Base-by-base conservation (phyloP, 257 asterid genomes). In the Nicotiana obtusifolia region DNA sequence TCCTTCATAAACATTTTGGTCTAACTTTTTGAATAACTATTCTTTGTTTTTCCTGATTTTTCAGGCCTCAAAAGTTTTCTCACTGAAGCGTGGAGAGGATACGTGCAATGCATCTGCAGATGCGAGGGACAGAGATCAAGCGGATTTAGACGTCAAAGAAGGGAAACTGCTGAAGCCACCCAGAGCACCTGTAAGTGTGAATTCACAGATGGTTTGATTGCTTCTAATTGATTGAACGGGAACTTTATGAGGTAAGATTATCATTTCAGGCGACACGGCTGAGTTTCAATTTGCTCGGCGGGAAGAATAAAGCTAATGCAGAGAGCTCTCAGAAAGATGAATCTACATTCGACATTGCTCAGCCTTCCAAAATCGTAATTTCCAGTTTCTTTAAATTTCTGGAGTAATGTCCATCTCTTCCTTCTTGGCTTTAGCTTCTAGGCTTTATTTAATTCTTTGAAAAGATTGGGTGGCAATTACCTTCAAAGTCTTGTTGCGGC, bases 31-130 rank as follows among this genome's bases (percentile, higher is more conserved):
- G 35, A 56, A 67, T 62, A 26, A n/a, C 11, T 81, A 83, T 78
- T 64, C 56, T 11, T 65, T 69, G 31, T 80, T 15, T 83, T 47
- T 7, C 62, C 53, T 57, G 79, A 66, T 78, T 54, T 49, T 37
- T 79, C 91, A 92, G 97, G 93, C 98, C 80, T 89, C 91, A 0
- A 92, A 85, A 84, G 88, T 92, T 81, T 68, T 84, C 31, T 76
- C 77, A 37, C 68, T 85, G 64, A 85, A 83, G 83, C 81, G 64
- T 49, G 91, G 86, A 82, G 91, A 86, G 33, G 86, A 37, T 41
- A 65, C 80, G 33, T 52, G 83, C 44, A 83, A 85, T 68, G 80
- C 85, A 24, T 54, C 68, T 82, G 84, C 80, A 84, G 59, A 65
- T 73, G 41, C 65, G 19, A 41, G 82, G 52, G 81, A 82, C 31